phyloP scores from a whole-genome alignment of 352 stramenopile genomes.

The Albugo candida region DNA sequence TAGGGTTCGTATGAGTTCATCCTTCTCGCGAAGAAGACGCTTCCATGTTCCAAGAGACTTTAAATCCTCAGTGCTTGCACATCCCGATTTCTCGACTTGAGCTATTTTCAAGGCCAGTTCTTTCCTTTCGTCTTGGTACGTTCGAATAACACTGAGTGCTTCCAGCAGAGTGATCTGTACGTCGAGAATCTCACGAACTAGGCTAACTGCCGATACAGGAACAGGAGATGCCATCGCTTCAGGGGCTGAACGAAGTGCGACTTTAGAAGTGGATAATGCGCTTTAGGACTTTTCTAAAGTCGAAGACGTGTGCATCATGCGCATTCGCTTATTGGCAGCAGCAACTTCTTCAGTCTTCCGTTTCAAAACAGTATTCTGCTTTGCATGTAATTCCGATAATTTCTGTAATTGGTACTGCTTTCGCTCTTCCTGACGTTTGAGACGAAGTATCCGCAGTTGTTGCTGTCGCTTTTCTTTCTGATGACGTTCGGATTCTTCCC shows the following conservation, averaged over 20 bases:
- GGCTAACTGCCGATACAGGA: neutral
- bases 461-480: constrained; percentile 24
- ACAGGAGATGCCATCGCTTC: constrained; percentile 9
- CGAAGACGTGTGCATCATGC: constrained; percentile 13
- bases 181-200: constrained; percentile 19
- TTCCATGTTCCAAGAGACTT: constrained; percentile 9
- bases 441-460: constrained; percentile 23
- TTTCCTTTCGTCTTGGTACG: constrained; percentile 33
- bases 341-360: constrained; percentile 34
- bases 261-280: neutral
- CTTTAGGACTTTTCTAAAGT: constrained; percentile 14
- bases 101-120: constrained; percentile 15
- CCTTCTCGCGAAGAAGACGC: constrained; percentile 22
- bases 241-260: neutral
- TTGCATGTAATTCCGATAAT: constrained; percentile 14
- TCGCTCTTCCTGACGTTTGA: constrained; percentile 36
- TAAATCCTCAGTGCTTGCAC: constrained; percentile 2
- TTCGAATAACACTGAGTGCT: constrained; percentile 26
- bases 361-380: constrained; percentile 29
- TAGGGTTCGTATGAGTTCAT: constrained; percentile 28
- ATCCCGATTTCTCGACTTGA: constrained; percentile 1
- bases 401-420: constrained; percentile 38
- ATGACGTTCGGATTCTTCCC: constrained; percentile 17
- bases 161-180: constrained; percentile 25
- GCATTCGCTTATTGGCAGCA: constrained; percentile 22